A percentile compares a stretch with the other conserved stretches of the same genome.
Conservation (phyloP, 108 stramenopile species). For the Pseudonitzschia delicatissima region DNA sequence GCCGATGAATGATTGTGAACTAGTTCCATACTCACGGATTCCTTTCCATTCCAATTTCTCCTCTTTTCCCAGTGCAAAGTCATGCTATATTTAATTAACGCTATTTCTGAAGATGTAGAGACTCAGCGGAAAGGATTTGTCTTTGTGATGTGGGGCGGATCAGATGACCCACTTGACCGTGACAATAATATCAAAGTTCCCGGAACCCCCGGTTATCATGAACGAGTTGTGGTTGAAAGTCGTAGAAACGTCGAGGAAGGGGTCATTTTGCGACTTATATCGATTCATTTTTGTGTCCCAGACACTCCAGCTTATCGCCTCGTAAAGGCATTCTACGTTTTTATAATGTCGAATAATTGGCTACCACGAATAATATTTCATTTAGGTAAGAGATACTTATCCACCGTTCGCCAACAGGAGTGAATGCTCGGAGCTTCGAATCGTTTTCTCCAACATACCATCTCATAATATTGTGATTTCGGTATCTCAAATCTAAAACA, state of each 20-base stretch:
- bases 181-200: no score
- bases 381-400: no score
- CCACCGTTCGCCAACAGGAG: no score
- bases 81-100: neutral
- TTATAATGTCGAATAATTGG: neutral
- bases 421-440: no score
- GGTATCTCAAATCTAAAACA: neutral
- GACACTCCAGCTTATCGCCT: neutral
- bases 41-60: neutral
- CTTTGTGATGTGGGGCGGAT: neutral
- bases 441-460: no score
- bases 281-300: conserved; percentile 1
- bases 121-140: neutral
- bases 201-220: no score
- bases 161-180: no score
- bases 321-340: neutral
- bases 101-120: neutral
- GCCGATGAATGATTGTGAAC: neutral
- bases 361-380: neutral
- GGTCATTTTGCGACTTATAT: no score
- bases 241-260: no score
- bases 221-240: no score
- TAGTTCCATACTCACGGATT: neutral
- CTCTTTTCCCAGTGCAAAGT: neutral
- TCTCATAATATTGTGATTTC: neutral